Evolutionary conservation across 2,329 filamentous ascomycete species (phyloP).

Genomic region (Exophiala xenobiotica): DNA sequence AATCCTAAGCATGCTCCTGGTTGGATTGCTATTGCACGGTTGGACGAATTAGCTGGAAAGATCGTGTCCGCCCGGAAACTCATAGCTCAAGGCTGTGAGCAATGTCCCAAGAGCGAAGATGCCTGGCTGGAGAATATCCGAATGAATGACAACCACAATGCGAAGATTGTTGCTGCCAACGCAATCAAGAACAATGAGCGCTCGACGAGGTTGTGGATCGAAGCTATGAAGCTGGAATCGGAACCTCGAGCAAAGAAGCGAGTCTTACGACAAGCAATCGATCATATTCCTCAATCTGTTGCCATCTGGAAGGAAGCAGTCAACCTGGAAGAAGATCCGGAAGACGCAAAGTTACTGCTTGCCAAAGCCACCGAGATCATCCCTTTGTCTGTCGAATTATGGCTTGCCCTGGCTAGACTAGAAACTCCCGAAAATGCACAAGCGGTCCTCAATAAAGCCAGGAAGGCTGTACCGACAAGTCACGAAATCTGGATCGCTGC

Average conservation of each 20-base stretch:
- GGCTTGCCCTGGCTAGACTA: constrained; percentile 87
- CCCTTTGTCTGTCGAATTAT: constrained; percentile 87
- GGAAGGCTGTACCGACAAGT: constrained; percentile 88
- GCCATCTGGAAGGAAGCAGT: constrained; percentile 98
- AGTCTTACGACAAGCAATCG: constrained; percentile 85
- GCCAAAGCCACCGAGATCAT: constrained; percentile 96
- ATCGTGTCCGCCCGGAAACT: constrained; percentile 84
- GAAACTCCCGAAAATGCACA: constrained; percentile 90
- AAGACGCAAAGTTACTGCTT: constrained; percentile 81
- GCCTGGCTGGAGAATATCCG: constrained; percentile 96
- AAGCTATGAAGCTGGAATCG: constrained; percentile 88
- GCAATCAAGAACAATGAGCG: constrained; percentile 89
- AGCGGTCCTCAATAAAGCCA: constrained; percentile 90
- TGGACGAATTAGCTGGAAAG: constrained; percentile 92
- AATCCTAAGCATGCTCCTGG: constrained; percentile 93
- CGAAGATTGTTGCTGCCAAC: constrained; percentile 90
- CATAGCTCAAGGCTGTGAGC: constrained; percentile 82
- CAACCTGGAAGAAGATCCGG: constrained; percentile 86
- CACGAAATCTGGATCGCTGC: constrained; percentile 97
- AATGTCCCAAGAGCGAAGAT: constrained; percentile 92
- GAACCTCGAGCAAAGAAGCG: constrained; percentile 84
- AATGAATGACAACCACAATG: constrained; percentile 86
- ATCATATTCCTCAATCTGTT: constrained; percentile 91
- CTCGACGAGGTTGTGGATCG: constrained; percentile 88
- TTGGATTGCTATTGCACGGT: constrained; percentile 89